Conservation (phyloP, 2,329 filamentous ascomycete genomes). For the Talaromyces sp. region DNA sequence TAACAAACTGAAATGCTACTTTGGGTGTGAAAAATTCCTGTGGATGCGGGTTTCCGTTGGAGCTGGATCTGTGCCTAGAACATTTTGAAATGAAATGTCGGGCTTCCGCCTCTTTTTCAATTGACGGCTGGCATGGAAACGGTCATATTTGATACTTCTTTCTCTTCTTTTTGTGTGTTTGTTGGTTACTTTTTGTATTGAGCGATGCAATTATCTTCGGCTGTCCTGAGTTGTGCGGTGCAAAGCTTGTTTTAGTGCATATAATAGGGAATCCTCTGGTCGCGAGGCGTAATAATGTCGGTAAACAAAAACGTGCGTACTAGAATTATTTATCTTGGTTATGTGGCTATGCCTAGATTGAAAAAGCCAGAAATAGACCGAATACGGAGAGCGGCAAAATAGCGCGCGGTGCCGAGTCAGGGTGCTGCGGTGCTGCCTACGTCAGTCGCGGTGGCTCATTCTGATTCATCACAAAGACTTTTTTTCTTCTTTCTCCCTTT, state of each 20-base stretch:
- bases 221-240: background rate
- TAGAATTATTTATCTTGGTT: background rate
- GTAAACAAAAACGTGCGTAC: slow-evolving; percentile 1
- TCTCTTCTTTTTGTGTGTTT: background rate
- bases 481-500: background rate
- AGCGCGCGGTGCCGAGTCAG: no score
- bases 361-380: no score
- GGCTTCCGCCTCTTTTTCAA: background rate
- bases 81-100: background rate
- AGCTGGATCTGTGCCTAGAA: background rate
- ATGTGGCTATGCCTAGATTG: background rate
- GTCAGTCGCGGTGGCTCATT: background rate
- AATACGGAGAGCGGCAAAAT: background rate
- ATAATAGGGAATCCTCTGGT: background rate
- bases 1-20: background rate
- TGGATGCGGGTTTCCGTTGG: background rate
- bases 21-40: background rate
- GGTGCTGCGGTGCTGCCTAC: background rate
- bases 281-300: background rate
- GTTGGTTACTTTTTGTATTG: background rate
- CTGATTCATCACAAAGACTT: background rate
- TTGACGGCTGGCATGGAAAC: background rate
- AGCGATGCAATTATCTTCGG: background rate
- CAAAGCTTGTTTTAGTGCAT: background rate
- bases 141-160: background rate